Evolutionary conservation across 2,329 filamentous ascomycete genomes (phyloP).

Genomic region (Aureobasidium uvarum): DNA sequence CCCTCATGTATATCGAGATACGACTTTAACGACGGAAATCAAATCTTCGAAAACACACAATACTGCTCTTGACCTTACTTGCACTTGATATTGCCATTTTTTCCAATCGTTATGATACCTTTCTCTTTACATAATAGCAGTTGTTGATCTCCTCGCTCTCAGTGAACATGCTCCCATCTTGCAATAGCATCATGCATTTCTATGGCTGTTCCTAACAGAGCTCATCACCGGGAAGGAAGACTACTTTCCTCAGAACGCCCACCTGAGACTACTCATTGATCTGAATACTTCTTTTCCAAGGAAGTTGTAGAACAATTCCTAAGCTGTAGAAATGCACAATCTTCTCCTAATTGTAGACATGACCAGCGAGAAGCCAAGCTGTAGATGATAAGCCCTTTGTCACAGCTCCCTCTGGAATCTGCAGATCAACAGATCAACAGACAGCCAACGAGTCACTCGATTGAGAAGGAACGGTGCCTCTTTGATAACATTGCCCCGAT

Average conservation of each 20-base stretch:
- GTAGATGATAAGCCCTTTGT: too few species aligned
- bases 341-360: too few species aligned
- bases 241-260: not conserved
- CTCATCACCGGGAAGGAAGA: too few species aligned
- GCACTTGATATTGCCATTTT: not conserved
- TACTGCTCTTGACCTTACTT: not conserved
- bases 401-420: too few species aligned
- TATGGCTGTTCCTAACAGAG: not conserved
- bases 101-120: not conserved
- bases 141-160: too few species aligned
- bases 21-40: slow-evolving; percentile 13
- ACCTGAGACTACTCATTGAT: too few species aligned
- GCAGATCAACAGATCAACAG: not conserved
- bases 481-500: too few species aligned
- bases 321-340: too few species aligned
- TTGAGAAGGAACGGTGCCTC: not conserved
- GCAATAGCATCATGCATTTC: not conserved
- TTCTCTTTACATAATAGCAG: not conserved
- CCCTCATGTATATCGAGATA: slow-evolving; percentile 11
- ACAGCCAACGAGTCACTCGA: not conserved
- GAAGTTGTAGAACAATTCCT: too few species aligned
- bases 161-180: not conserved
- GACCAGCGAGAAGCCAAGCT: too few species aligned
- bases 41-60: not conserved
- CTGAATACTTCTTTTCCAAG: too few species aligned